Percentiles rank a stretch among this genome's conserved stretches.
Evolutionary conservation across 768 basidiomycete genomes (phyloP).

Genomic region (Plicaturopsis crispa): DNA sequence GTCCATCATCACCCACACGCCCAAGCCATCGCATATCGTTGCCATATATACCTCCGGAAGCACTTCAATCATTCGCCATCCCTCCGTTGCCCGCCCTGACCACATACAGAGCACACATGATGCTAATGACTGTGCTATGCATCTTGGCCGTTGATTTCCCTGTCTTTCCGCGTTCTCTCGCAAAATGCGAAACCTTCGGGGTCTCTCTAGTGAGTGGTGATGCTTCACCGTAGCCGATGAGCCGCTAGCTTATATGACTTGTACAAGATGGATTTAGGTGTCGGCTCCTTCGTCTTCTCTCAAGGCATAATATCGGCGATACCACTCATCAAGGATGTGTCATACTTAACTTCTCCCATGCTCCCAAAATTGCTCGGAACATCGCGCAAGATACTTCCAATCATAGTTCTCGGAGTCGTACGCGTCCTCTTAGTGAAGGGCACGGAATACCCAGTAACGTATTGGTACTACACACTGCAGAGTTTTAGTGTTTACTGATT

Average conservation of each 20-base stretch:
- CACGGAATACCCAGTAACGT: constrained; percentile 82
- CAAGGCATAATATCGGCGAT: constrained; percentile 90
- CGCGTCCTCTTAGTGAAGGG: constrained; percentile 87
- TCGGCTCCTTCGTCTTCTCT: constrained; percentile 96
- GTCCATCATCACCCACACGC: constrained; percentile 10
- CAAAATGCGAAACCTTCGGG: constrained; percentile 92
- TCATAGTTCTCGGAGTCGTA: constrained; percentile 67
- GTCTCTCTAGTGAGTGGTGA: constrained; percentile 71
- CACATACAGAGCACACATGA: constrained; percentile 89
- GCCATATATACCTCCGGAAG: constrained; percentile 3
- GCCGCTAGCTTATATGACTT: background rate
- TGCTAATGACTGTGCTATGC: constrained; percentile 82
- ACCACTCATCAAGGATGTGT: constrained; percentile 61
- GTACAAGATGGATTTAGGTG: constrained; percentile 91
- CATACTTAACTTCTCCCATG: constrained; percentile 40
- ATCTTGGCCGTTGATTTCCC: constrained; percentile 97
- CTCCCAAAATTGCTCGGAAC: constrained; percentile 42
- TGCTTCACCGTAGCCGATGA: constrained; percentile 4
- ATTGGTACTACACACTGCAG: background rate
- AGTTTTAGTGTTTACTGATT: constrained; percentile 1
- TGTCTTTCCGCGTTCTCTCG: constrained; percentile 80
- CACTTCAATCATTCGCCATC: constrained; percentile 15
- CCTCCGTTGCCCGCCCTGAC: constrained; percentile 70
- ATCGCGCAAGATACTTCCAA: constrained; percentile 53
- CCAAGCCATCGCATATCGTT: constrained; percentile 6